A percentile compares a stretch with the other conserved stretches of the same genome.
phyloP scores from a whole-genome alignment of 805 yeast genomes.

The Kodamaea laetipori region DNA sequence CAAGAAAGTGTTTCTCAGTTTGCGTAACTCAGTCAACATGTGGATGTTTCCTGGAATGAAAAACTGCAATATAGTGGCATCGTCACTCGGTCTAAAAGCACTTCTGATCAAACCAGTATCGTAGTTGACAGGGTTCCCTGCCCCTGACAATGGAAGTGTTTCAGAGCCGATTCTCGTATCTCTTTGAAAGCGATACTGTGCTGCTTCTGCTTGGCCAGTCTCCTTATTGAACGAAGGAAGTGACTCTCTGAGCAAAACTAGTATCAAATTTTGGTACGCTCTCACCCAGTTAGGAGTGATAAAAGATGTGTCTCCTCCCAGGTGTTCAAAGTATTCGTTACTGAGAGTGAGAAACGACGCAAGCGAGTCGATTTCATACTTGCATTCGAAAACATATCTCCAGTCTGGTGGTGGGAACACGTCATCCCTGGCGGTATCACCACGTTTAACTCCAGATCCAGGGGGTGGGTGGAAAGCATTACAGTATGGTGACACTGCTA shows the following conservation, averaged over 20 bases:
- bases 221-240: conserved; percentile 57
- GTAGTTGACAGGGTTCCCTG: conserved; percentile 79
- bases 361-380: conserved; percentile 83
- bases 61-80: conserved; percentile 76
- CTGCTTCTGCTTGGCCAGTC: conserved; percentile 50
- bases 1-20: conserved; percentile 9
- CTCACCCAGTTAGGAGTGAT: conserved; percentile 54
- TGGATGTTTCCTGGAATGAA: conserved; percentile 88
- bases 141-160: conserved; percentile 75
- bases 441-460: conserved; percentile 48
- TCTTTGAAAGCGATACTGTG: conserved; percentile 69
- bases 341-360: conserved; percentile 79
- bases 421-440: conserved; percentile 56
- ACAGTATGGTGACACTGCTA: conserved; percentile 72
- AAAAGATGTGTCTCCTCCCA: conserved; percentile 51
- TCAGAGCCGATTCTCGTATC: conserved; percentile 77
- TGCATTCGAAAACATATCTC: conserved; percentile 79
- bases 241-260: conserved; percentile 60
- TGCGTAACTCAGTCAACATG: conserved; percentile 21
- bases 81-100: conserved; percentile 88
- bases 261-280: conserved; percentile 55
- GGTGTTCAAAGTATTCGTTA: conserved; percentile 64
- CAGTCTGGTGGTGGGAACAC: conserved; percentile 75
- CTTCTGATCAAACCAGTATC: conserved; percentile 75
- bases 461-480: conserved; percentile 90